phyloP scores from a whole-genome alignment of 768 basidiomycete genomes.

The Serpula lacrymans region DNA sequence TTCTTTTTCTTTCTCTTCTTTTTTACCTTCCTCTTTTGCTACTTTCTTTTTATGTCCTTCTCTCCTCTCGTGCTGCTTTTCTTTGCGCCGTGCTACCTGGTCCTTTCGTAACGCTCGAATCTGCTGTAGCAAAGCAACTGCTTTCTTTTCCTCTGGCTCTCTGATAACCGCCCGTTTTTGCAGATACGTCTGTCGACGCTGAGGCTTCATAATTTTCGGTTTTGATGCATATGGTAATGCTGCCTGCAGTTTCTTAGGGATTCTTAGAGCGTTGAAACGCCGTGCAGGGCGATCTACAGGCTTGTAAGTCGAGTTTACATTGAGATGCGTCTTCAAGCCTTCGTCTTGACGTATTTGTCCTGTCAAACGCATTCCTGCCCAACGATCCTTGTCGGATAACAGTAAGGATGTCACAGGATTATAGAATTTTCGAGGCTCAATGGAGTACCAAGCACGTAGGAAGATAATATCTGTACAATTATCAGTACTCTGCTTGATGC shows the following conservation, averaged over 20 bases:
- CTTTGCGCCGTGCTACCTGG: constrained; percentile 71
- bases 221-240: constrained; percentile 91
- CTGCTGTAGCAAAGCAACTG: constrained; percentile 88
- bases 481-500: neutral
- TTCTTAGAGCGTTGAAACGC: constrained; percentile 86
- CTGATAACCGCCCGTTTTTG: constrained; percentile 94
- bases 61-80: constrained; percentile 83
- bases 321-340: constrained; percentile 74
- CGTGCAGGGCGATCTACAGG: constrained; percentile 73
- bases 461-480: constrained; percentile 80
- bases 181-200: constrained; percentile 76
- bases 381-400: constrained; percentile 73
- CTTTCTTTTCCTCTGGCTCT: constrained; percentile 93
- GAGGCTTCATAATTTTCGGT: constrained; percentile 77
- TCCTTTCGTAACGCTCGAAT: constrained; percentile 90
- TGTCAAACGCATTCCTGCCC: constrained; percentile 95
- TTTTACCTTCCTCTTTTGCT: constrained; percentile 62
- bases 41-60: constrained; percentile 66
- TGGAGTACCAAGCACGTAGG: constrained; percentile 93
- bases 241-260: constrained; percentile 89
- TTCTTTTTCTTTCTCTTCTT: constrained; percentile 69
- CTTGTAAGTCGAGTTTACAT: constrained; percentile 88
- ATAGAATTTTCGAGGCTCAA: constrained; percentile 94
- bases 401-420: constrained; percentile 94
- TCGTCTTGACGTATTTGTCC: constrained; percentile 89